Conservation (phyloP, 768 basidiomycete genomes). For the Rhodotorula babjevae region DNA sequence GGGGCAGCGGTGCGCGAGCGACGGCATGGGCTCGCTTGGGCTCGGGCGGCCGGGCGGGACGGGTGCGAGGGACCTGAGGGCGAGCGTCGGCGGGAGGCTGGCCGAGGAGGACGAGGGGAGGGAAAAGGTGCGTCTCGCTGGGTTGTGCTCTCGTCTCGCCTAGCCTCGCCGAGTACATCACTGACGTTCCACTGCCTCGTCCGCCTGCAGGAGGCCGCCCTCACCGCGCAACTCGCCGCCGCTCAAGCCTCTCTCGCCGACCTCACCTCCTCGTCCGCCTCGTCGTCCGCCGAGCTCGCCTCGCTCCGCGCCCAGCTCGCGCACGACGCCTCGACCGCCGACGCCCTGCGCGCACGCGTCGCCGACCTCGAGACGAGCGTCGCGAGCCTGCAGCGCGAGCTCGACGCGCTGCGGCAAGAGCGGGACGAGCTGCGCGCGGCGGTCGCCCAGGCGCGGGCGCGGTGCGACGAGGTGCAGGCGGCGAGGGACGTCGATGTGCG, state of each 20-base stretch:
- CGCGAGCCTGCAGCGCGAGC: constrained; percentile 49
- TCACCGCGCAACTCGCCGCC: constrained; percentile 15
- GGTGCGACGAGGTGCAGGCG: constrained; percentile 71
- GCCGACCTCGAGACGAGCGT: constrained; percentile 64
- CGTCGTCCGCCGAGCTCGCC: constrained; percentile 58
- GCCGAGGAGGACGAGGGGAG: neutral
- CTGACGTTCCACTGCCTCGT: too few species aligned
- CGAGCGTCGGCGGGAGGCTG: constrained; percentile 24
- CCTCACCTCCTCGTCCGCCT: neutral
- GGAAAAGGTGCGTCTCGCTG: constrained; percentile 10
- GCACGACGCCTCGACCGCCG: constrained; percentile 42
- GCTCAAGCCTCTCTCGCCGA: constrained; percentile 1
- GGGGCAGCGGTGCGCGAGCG: constrained; percentile 5
- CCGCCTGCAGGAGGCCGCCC: neutral
- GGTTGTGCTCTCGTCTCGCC: neutral
- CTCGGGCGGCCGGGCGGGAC: constrained; percentile 12
- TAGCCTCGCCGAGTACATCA: neutral
- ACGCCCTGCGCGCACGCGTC: constrained; percentile 62
- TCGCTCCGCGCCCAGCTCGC: constrained; percentile 70
- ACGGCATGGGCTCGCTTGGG: constrained; percentile 8
- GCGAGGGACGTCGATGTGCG: constrained; percentile 60
- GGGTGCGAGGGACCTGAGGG: neutral
- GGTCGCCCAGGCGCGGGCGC: constrained; percentile 61
- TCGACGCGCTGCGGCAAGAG: neutral
- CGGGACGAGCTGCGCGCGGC: neutral